Percentiles rank a stretch among this genome's conserved stretches.
Evolutionary conservation across 2,329 filamentous ascomycete species (phyloP).

Genomic region (Alternaria ventricosa): DNA sequence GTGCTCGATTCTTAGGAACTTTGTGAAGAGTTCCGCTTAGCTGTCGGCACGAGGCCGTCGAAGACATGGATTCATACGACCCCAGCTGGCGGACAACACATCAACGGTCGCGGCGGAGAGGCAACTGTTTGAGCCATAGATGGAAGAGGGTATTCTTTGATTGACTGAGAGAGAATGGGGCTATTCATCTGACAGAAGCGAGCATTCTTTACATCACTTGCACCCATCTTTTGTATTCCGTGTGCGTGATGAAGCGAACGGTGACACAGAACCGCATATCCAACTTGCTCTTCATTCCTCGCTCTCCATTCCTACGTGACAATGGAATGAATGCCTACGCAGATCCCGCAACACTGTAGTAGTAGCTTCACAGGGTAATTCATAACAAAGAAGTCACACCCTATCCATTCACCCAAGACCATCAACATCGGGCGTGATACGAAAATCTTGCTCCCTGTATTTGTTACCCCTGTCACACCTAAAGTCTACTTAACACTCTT

Average conservation of each 20-base stretch:
- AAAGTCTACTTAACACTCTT: not conserved
- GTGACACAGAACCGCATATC: not conserved
- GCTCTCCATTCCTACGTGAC: not conserved
- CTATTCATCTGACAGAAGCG: not conserved
- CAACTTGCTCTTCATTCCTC: not conserved
- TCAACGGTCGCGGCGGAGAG: not conserved
- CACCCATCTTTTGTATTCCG: not conserved
- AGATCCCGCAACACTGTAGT: not conserved
- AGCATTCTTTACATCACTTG: not conserved
- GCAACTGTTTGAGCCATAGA: not conserved
- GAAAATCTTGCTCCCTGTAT: not conserved
- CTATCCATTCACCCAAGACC: not conserved
- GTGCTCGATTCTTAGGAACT: not conserved
- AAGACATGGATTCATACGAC: not conserved
- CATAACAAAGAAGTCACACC: not conserved
- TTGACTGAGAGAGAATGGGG: not conserved
- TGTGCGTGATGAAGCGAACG: not conserved
- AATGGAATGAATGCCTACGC: not conserved
- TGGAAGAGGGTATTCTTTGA: not conserved
- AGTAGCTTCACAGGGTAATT: not conserved
- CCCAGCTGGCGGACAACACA: too few relatives aligned
- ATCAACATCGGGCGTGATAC: not conserved
- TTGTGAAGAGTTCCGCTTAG: not conserved
- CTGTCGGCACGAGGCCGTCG: not conserved
- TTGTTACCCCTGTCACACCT: not conserved